These are phyloP conservation scores for Lepiota subincarnata DNA, from an alignment of 768 basidiomycete species.

Conservation along the genomic window DNA sequence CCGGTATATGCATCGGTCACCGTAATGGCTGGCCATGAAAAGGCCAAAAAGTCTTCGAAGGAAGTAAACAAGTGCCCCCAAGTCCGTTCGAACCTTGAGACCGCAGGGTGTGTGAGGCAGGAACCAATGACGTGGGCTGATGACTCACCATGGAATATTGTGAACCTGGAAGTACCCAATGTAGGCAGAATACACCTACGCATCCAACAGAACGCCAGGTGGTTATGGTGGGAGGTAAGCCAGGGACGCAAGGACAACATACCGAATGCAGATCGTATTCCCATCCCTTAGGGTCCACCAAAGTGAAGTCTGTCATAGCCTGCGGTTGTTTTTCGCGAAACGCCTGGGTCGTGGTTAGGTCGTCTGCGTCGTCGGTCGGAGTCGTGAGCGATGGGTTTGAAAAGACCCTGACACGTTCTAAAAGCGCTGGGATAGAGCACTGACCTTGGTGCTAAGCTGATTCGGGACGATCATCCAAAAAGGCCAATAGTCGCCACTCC, in stretches of 20 bases:
- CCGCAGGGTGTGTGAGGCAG: neutral
- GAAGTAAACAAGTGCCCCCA: conserved; percentile 79
- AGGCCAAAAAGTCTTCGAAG: conserved; percentile 74
- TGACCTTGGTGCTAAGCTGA: conserved; percentile 1
- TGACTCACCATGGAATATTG: conserved; percentile 56
- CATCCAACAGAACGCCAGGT: neutral
- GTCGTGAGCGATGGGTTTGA: neutral
- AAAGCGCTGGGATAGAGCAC: neutral
- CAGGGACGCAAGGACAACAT: conserved; percentile 22
- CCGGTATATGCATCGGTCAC: conserved; percentile 72
- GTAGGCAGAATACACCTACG: conserved; percentile 65
- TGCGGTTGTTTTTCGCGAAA: too few species aligned
- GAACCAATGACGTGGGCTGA: neutral
- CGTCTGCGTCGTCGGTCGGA: neutral
- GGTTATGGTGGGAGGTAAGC: conserved; percentile 2
- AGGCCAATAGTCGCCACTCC: too few species aligned
- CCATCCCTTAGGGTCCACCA: conserved; percentile 77
- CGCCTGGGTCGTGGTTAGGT: neutral
- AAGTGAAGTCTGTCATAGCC: conserved; percentile 61
- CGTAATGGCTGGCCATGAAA: conserved; percentile 80
- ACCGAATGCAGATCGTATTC: conserved; percentile 79
- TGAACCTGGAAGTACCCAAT: conserved; percentile 76
- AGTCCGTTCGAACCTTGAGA: conserved; percentile 66
- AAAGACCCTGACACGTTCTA: neutral
- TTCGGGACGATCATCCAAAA: neutral